Evolutionary conservation across 306 rosid genomes (phyloP), one percentile per base, ranked within the genome.

Genomic region (Vachellia pachyceras): DNA sequence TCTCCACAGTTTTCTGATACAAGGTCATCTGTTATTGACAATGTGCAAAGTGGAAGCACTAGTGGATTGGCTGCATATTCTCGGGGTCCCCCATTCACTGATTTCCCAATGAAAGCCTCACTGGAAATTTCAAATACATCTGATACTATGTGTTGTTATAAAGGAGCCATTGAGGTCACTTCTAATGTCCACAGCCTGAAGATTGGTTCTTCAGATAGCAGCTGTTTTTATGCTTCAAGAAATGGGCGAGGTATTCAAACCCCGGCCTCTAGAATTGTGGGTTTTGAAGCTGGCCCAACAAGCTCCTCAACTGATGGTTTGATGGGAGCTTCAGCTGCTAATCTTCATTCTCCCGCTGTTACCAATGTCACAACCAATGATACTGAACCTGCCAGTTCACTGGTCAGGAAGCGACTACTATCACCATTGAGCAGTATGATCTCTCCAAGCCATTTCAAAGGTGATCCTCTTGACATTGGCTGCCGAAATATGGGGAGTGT

Each of bases 191-290:
- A 90, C 82, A 83, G 90, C 73, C 69, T 86, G 82, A 88, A 82
- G 78, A 88, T 83, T 72, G 90, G 84, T 84, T 90, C 90, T 58
- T 65, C 87, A 39, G 94, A 90, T 71, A 85, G 77, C 64, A 73
- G 77, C 61, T 72, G 76, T 70, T 77, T 69, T 42, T 82, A 81
- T 77, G 78, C 83, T 47, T 65, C 92, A 20, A 85, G 79, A 80
- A 82, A 63, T 84, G 94, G 88, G 50, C 84, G 89, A 29, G 82
- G 60, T 81, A 69, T 85, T 78, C 94, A 85, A 69, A 76, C 37
- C 69, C 99, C 99, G 58, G 96, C 84, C 84, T 91, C 99, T 64
- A 87, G 97, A 92, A 85, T 93, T 85, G 97, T 95, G 41, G 99
- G 99, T 68, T 95, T 95, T 81, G 84, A 89, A 82, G 86, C 98